Evolutionary conservation across 345 rosid species (phyloP).

Genomic region (Toxicodendron radicans): DNA sequence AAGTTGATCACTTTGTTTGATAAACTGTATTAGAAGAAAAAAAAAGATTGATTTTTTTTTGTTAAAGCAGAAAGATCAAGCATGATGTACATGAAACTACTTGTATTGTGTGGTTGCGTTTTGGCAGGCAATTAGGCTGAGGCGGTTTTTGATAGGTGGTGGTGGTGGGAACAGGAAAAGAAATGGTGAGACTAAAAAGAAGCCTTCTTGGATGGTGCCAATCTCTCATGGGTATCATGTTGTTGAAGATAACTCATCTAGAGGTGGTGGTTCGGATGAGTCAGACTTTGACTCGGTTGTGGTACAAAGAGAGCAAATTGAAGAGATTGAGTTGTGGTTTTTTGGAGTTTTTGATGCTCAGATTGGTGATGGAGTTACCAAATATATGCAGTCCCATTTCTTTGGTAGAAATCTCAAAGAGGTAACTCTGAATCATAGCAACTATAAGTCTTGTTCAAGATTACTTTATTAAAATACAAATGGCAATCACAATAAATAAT

Average conservation of each 20-base stretch:
- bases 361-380: conserved; percentile 49
- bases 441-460: neutral
- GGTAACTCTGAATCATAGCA: conserved; percentile 27
- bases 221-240: conserved; percentile 67
- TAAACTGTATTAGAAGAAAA: too few relatives aligned
- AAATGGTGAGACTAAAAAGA: conserved; percentile 27
- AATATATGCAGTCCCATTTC: conserved; percentile 61
- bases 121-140: conserved; percentile 50
- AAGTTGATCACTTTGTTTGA: neutral
- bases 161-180: conserved; percentile 37
- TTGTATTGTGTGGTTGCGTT: neutral
- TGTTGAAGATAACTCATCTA: conserved; percentile 33
- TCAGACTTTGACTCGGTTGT: conserved; percentile 39
- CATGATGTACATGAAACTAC: too few relatives aligned
- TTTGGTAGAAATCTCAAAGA: conserved; percentile 41
- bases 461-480: neutral
- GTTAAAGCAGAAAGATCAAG: too few relatives aligned
- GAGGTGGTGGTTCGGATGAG: conserved; percentile 14
- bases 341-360: conserved; percentile 57
- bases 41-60: too few relatives aligned
- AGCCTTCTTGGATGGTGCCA: conserved; percentile 62
- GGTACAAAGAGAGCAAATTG: conserved; percentile 62
- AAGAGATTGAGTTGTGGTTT: conserved; percentile 63
- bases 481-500: neutral
- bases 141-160: conserved; percentile 33